phyloP scores from a whole-genome alignment of 306 rosid species.

The Trichosanthes cucumerina region DNA sequence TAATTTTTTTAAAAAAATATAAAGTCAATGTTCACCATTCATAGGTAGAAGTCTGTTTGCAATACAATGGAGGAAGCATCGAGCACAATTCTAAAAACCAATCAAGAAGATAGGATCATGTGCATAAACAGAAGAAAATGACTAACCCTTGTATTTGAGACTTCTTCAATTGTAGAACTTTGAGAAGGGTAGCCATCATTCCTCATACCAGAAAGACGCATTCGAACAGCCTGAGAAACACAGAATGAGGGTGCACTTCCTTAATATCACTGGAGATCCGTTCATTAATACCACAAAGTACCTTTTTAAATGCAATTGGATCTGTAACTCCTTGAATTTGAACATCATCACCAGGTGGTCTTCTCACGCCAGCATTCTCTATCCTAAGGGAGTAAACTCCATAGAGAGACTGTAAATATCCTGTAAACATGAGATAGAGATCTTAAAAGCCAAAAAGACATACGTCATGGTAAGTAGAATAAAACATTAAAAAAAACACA shows the following conservation, averaged over 20 bases:
- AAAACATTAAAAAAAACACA: background rate
- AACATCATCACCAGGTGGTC: slow-evolving; percentile 87
- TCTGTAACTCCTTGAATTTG: slow-evolving; percentile 77
- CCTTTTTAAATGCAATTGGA: slow-evolving; percentile 82
- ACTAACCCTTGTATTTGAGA: slow-evolving; percentile 44
- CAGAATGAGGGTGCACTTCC: background rate
- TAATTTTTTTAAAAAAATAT: slow-evolving; percentile 12
- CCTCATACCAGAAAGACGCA: slow-evolving; percentile 59
- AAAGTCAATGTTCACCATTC: background rate
- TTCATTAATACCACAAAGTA: slow-evolving; percentile 10
- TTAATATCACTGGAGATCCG: background rate
- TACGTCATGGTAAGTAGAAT: background rate
- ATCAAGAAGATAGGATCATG: background rate
- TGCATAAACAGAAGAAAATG: background rate
- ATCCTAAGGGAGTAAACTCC: slow-evolving; percentile 81
- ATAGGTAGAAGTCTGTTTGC: background rate
- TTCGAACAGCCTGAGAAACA: slow-evolving; percentile 65
- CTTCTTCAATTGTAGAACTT: slow-evolving; percentile 40
- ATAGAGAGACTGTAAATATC: slow-evolving; percentile 75
- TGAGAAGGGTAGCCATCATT: slow-evolving; percentile 48
- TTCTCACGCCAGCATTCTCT: slow-evolving; percentile 73
- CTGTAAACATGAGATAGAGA: slow-evolving; percentile 21
- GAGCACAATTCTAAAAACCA: background rate
- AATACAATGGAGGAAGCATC: background rate
- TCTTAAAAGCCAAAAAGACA: slow-evolving; percentile 12